phyloP scores from a whole-genome alignment of 306 rosid genomes.

The Carpinus viminea region DNA sequence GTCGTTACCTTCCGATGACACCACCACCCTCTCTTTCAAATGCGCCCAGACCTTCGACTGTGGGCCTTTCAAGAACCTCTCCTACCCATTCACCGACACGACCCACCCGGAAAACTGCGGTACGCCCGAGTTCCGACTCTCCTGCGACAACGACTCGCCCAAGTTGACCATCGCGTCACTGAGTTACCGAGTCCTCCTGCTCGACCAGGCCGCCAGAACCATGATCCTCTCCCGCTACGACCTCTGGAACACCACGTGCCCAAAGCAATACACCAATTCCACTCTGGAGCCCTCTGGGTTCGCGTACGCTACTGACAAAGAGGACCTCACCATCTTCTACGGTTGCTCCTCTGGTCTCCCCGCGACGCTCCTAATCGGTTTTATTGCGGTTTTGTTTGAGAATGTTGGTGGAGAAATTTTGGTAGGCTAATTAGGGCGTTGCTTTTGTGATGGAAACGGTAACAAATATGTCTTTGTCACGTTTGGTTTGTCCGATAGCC shows the following conservation, averaged over 20 bases:
- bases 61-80: slow-evolving; percentile 39
- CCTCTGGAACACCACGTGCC: slow-evolving; percentile 65
- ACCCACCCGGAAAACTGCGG: slow-evolving; percentile 60
- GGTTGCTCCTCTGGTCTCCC: not conserved
- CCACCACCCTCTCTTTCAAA: slow-evolving; percentile 24
- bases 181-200: slow-evolving; percentile 43
- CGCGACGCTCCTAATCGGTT: slow-evolving; percentile 26
- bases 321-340: slow-evolving; percentile 47
- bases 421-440: not conserved
- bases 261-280: slow-evolving; percentile 26
- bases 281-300: slow-evolving; percentile 21
- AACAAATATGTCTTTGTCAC: not conserved
- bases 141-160: slow-evolving; percentile 34
- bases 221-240: slow-evolving; percentile 48
- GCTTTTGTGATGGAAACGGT: not conserved
- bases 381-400: not conserved
- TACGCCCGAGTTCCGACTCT: slow-evolving; percentile 41
- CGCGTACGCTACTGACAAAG: slow-evolving; percentile 32
- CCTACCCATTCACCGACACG: slow-evolving; percentile 62
- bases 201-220: slow-evolving; percentile 20
- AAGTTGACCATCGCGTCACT: slow-evolving; percentile 34
- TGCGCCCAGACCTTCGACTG: slow-evolving; percentile 59
- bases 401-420: not conserved
- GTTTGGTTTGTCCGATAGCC: too few species aligned
- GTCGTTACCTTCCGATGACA: slow-evolving; percentile 28